Evolutionary conservation across 768 basidiomycete species (phyloP).

Genomic region (Leccinellum albellum): DNA sequence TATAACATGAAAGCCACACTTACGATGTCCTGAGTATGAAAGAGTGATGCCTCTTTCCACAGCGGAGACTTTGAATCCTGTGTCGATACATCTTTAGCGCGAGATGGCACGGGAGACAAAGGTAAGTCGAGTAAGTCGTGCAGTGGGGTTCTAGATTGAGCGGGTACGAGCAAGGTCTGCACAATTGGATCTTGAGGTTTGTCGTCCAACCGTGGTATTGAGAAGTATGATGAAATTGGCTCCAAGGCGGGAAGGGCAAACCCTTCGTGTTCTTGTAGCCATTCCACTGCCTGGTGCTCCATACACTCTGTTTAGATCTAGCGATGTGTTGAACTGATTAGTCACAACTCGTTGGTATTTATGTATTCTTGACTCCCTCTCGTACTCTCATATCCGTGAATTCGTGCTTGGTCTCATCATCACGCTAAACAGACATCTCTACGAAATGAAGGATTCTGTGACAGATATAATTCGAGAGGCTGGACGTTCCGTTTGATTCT

Average conservation of each 20-base stretch:
- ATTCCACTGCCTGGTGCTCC: slow-evolving; percentile 4
- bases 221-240: slow-evolving; percentile 47
- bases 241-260: slow-evolving; percentile 31
- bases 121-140: neutral
- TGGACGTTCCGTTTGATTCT: slow-evolving; percentile 9
- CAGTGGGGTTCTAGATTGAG: neutral
- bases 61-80: slow-evolving; percentile 3
- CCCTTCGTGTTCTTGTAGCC: slow-evolving; percentile 17
- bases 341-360: too few relatives aligned
- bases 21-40: slow-evolving; percentile 10
- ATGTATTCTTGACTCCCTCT: too few relatives aligned
- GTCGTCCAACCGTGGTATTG: slow-evolving; percentile 61
- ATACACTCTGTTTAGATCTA: neutral
- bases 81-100: neutral
- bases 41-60: slow-evolving; percentile 18
- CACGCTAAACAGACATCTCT: slow-evolving; percentile 22
- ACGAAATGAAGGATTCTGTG: slow-evolving; percentile 24
- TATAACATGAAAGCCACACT: slow-evolving; percentile 3
- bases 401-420: neutral
- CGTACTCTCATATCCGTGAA: too few relatives aligned
- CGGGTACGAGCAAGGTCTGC: slow-evolving; percentile 42
- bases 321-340: too few relatives aligned
- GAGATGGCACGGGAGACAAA: neutral
- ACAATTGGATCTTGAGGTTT: slow-evolving; percentile 79
- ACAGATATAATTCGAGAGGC: slow-evolving; percentile 27